A percentile compares a stretch with the other conserved stretches of the same genome.
Evolutionary conservation across 805 yeast species (phyloP).

Genomic region (Danielia oregonensis): DNA sequence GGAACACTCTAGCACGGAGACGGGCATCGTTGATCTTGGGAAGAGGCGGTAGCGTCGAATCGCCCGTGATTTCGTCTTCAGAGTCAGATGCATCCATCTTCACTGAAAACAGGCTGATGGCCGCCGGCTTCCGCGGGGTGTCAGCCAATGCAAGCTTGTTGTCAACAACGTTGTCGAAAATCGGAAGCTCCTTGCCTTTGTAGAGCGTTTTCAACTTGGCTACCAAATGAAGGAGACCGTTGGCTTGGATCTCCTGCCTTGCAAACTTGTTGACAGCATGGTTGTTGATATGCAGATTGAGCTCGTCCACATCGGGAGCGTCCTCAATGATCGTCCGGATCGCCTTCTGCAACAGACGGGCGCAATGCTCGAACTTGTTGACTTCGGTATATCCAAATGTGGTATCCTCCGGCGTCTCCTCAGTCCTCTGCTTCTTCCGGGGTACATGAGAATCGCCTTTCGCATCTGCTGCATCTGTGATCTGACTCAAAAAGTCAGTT

Average conservation of each 20-base stretch:
- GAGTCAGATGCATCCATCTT: not conserved
- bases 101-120: not conserved
- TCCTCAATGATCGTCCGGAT: conserved; percentile 32
- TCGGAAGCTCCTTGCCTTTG: conserved; percentile 41
- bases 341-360: conserved; percentile 44
- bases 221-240: conserved; percentile 56
- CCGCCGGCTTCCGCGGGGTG: conserved; percentile 1
- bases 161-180: conserved; percentile 53
- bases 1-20: conserved; percentile 67
- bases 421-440: not conserved
- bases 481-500: not conserved
- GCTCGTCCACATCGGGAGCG: conserved; percentile 52
- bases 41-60: conserved; percentile 50
- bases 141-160: conserved; percentile 29
- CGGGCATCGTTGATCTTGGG: conserved; percentile 62
- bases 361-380: conserved; percentile 37
- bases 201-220: conserved; percentile 55
- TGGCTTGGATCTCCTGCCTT: conserved; percentile 47
- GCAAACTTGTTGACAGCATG: conserved; percentile 40
- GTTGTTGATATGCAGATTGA: conserved; percentile 27
- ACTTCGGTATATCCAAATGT: conserved; percentile 33
- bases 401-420: no score
- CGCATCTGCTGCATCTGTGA: not conserved
- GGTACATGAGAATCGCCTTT: not conserved
- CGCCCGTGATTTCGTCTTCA: not conserved